These are phyloP conservation scores for Chalara sp. DNA, from an alignment of 2,329 filamentous ascomycete genomes.

Conservation along the genomic window DNA sequence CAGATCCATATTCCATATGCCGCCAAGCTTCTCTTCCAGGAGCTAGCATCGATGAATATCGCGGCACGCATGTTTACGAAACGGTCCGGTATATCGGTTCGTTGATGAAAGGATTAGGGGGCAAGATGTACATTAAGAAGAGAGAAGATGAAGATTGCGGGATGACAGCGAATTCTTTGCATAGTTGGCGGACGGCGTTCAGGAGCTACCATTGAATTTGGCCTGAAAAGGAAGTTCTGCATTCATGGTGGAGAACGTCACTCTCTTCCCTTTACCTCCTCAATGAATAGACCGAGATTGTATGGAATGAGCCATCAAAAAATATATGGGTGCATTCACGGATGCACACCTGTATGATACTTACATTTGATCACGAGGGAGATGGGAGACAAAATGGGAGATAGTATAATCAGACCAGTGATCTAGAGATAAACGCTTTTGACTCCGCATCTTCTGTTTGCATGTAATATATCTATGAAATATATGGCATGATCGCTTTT, in stretches of 20 bases:
- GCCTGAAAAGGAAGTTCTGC: neutral
- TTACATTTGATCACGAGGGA: no score
- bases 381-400: no score
- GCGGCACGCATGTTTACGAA: constrained; percentile 95
- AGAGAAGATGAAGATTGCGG: neutral
- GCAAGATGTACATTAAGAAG: constrained; percentile 7
- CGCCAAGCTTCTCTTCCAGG: constrained; percentile 96
- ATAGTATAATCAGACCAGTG: no score
- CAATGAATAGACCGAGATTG: no score
- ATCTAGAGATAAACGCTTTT: no score
- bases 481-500: no score
- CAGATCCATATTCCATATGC: constrained; percentile 98
- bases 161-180: constrained; percentile 1
- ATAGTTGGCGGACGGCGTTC: neutral
- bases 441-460: no score
- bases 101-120: constrained; percentile 33
- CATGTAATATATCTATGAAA: no score
- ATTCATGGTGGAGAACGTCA: neutral
- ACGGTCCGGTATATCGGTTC: constrained; percentile 66
- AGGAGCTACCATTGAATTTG: neutral
- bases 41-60: constrained; percentile 97
- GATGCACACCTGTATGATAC: no score
- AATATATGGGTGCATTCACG: no score
- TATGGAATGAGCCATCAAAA: no score
- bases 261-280: no score